Base-by-base conservation (phyloP, 768 basidiomycete species). In the Russula sp. region DNA sequence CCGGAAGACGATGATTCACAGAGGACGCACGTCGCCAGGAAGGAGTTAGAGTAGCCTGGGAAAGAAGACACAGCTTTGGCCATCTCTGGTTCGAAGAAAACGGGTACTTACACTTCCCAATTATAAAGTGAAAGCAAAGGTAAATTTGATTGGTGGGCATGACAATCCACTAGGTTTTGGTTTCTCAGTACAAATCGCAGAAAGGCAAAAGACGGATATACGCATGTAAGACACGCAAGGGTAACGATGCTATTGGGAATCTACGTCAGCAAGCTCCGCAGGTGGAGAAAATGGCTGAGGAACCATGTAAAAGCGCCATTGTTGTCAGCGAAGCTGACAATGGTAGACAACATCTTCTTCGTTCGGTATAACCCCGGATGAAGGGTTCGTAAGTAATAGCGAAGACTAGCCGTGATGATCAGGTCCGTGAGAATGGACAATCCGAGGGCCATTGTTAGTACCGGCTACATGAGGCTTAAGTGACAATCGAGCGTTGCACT, bases 231-330 rank as follows among this genome's bases (percentile, higher is more conserved):
- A 35, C 44, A 45, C 6, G 62, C 53, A 14, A 66, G 32, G 9
- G 62, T 39, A 53, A 64, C 51, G 37, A 66, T 2, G 40, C 65
- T 64, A 35, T 48, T 10, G 10, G 7, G 31, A 35, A 47, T 54
- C 9, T 6, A 14, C 8, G 6, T 63, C 56, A 55, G 53, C 14
- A 34, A 31, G 34, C 31, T 40, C 6, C 31, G 20, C 18, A n/a
- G 10, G 4, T 2, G 14, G 10, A 45, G 35, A 34, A 50, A 10
- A 10, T 16, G 16, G 10, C 11, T 2, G 39, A 51, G 10, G 34
- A 66, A 27, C 62, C 65, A 66, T 53, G 65, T 66, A 55, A 66
- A 49, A 27, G 18, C 62, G 9, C 65, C 62, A 22, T 59, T 63
- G 51, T 50, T 58, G 37, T 63, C 61, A 3, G 64, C 52, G 16